Percentiles rank a stretch among this genome's conserved stretches.
Conservation (phyloP, 345 rosid species). For the Noccaea bulbosa region DNA sequence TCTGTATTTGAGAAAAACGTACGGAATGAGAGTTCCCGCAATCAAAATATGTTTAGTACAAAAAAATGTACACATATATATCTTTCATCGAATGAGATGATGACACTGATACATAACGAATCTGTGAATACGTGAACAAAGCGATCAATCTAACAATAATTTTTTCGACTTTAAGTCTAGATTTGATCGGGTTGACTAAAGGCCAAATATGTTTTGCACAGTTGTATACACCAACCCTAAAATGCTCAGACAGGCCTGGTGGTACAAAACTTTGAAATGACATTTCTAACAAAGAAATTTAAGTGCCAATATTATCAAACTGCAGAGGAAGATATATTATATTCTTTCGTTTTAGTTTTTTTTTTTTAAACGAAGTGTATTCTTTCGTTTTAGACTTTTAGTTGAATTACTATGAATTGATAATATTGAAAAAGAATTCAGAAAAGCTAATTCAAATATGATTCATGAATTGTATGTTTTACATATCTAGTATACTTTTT, state of each 20-base stretch:
- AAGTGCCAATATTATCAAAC: slow-evolving; percentile 5
- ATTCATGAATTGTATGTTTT: background rate
- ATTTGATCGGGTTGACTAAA: slow-evolving; percentile 16
- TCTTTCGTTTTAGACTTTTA: too few species aligned
- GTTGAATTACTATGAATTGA: too few species aligned
- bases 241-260: slow-evolving; percentile 21
- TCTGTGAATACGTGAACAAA: background rate
- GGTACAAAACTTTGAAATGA: slow-evolving; percentile 12
- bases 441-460: too few species aligned
- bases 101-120: background rate
- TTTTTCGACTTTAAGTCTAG: background rate
- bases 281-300: slow-evolving; percentile 4
- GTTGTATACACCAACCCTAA: slow-evolving; percentile 28
- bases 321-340: background rate
- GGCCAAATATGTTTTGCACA: slow-evolving; percentile 1
- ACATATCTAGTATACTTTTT: background rate
- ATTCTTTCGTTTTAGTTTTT: background rate
- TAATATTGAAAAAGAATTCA: too few species aligned
- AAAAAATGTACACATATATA: background rate
- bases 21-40: background rate
- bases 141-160: slow-evolving; percentile 11
- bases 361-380: too few species aligned
- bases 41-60: background rate
- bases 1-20: background rate
- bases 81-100: background rate